These are phyloP conservation scores for Mucor piriformis DNA, from an alignment of 371 early-diverging fungal genomes.

Conservation along the genomic window DNA sequence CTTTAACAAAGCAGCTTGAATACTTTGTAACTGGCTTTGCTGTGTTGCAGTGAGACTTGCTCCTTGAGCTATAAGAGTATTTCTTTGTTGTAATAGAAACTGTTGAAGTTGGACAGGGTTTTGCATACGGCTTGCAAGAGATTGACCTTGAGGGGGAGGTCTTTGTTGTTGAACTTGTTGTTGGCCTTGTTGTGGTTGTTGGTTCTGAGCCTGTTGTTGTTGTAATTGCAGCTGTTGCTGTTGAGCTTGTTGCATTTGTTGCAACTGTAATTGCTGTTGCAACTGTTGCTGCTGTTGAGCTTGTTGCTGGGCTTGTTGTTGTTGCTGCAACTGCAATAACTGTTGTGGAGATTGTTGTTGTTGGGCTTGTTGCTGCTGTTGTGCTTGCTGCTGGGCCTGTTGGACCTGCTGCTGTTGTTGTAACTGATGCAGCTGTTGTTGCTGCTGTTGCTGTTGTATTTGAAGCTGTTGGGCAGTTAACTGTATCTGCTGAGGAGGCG, in stretches of 20 bases:
- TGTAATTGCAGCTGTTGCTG: not conserved
- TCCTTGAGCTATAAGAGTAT: conserved; percentile 17
- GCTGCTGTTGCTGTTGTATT: conserved; percentile 25
- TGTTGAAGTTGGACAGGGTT: conserved; percentile 30
- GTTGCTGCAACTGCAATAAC: conserved; percentile 24
- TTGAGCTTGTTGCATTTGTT: conserved; percentile 3
- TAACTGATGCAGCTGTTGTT: conserved; percentile 21
- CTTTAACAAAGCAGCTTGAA: conserved; percentile 23
- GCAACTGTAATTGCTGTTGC: conserved; percentile 10
- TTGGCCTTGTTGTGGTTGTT: conserved; percentile 5
- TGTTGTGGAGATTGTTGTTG: conserved; percentile 24
- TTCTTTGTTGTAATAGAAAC: conserved; percentile 29
- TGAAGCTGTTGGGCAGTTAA: conserved; percentile 27
- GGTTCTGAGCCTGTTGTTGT: conserved; percentile 2
- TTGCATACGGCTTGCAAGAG: conserved; percentile 19
- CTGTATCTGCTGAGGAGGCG: conserved; percentile 18
- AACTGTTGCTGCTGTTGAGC: conserved; percentile 20
- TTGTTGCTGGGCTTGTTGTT: conserved; percentile 24
- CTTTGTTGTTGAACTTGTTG: conserved; percentile 10
- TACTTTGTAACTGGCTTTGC: conserved; percentile 25
- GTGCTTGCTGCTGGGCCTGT: conserved; percentile 1
- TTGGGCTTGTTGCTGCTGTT: conserved; percentile 18
- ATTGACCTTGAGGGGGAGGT: conserved; percentile 1
- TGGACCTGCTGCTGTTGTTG: conserved; percentile 10
- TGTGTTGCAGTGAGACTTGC: conserved; percentile 19